Evolutionary conservation across 257 asterid genomes (phyloP), one percentile per base, ranked within the genome.

Genomic region (Ligustrum vulgare): DNA sequence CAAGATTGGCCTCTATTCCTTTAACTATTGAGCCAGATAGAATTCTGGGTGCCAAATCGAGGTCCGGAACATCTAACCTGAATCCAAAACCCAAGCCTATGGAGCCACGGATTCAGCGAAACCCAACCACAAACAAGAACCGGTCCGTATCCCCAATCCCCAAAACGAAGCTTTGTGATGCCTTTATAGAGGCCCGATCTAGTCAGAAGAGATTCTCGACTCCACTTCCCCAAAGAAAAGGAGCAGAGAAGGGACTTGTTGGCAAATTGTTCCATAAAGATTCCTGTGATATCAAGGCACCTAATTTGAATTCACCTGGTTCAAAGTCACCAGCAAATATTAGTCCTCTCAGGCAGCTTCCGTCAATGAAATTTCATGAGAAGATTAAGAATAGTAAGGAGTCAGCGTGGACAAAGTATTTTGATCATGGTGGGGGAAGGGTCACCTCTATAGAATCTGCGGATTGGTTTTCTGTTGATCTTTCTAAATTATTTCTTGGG

Each of bases 131-230:
- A 18, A 87, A 82, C 78, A 88, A 76, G 79, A 89, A 72, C 37
- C 83, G 98, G 74, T 91, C 96, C 33, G 83, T 89, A 15, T 92
- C 98, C 16, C 98, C 98, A 35, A 72, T 18, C 32, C 98, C 93
- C 1, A 84, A 81, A 65, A 85, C 87, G 45, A 88, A 85, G 82
- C 86, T 90, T 32, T 74, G 91, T 11, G 96, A 88, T 23, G 83
- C 93, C 31, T 94, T 94, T 75, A 84, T 86, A 81, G 98, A 92
- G 75, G 98, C 98, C 3, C 87, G 89, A 68, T 77, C 89, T 31
- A 76, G 58, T 49, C 91, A 76, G 86, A 87, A 70, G 87, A 73
- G 91, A 28, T 88, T 88, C 81, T 90, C 91, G 0, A 88, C 96
- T 23, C 96, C 93, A 23, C 84, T 60, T 71, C 90, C 90, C 18